Conservation (phyloP, 2,329 filamentous ascomycete genomes). For the Neurospora sp. region DNA sequence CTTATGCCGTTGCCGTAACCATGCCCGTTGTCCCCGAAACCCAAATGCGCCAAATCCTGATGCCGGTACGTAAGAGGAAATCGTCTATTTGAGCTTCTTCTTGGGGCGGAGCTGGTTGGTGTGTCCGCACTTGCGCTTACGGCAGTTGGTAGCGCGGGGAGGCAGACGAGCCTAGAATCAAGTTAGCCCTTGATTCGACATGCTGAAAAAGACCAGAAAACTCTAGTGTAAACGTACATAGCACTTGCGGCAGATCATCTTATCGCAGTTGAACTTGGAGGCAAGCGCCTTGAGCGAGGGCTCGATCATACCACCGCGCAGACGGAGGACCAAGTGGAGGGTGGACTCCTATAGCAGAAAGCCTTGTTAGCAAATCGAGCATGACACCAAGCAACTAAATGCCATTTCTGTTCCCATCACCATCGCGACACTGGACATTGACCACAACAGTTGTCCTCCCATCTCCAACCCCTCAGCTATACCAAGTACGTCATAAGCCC, state of each 20-base stretch:
- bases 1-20: constrained; percentile 10
- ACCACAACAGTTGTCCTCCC: neutral
- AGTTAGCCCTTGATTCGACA: constrained; percentile 1
- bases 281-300: constrained; percentile 96
- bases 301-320: constrained; percentile 98
- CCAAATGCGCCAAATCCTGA: constrained; percentile 29
- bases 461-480: neutral
- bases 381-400: constrained; percentile 6
- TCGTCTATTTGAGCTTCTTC: constrained; percentile 97
- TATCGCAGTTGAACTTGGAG: constrained; percentile 99
- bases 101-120: constrained; percentile 99
- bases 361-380: neutral
- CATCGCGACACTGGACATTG: neutral
- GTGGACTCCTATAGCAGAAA: constrained; percentile 68
- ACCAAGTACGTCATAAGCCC: constrained; percentile 1
- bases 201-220: neutral
- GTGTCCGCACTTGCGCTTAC: constrained; percentile 99
- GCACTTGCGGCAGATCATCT: constrained; percentile 99
- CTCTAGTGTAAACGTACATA: constrained; percentile 58
- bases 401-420: neutral
- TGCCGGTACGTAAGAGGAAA: constrained; percentile 20
- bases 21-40: constrained; percentile 20
- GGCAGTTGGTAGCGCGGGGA: constrained; percentile 98
- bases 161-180: constrained; percentile 63
- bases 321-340: constrained; percentile 95